These are phyloP conservation scores for Komagataella pseudopastoris DNA, from an alignment of 805 yeast species.

Conservation along the genomic window DNA sequence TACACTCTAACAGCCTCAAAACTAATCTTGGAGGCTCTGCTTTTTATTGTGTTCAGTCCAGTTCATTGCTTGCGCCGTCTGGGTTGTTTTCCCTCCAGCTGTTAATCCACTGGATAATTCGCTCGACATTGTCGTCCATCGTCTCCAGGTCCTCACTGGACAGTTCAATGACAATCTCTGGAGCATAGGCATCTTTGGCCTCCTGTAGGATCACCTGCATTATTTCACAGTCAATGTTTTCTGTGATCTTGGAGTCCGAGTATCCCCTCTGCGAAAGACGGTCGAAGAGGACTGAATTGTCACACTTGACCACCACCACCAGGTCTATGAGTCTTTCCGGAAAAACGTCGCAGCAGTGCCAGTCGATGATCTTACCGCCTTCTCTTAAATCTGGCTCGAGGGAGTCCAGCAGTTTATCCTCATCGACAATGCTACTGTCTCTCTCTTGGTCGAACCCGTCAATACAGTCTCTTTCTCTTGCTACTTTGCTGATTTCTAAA, in stretches of 20 bases:
- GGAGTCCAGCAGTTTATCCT: conserved; percentile 72
- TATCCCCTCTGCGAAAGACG: conserved; percentile 69
- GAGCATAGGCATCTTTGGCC: conserved; percentile 71
- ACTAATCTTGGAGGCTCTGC: background rate
- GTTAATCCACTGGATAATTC: conserved; percentile 63
- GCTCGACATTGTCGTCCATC: conserved; percentile 68
- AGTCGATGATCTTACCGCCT: conserved; percentile 88
- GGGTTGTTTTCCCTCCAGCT: conserved; percentile 60
- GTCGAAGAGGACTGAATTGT: conserved; percentile 58
- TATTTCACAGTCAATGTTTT: conserved; percentile 91
- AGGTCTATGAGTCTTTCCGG: conserved; percentile 89
- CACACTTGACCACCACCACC: conserved; percentile 78
- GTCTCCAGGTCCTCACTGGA: conserved; percentile 60
- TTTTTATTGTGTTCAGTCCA: conserved; percentile 6
- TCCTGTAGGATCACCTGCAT: conserved; percentile 87
- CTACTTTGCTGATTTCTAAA: conserved; percentile 67
- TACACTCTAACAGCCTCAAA: background rate
- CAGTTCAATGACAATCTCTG: conserved; percentile 73
- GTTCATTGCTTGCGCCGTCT: conserved; percentile 45
- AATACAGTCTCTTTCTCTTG: conserved; percentile 61
- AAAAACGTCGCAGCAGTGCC: conserved; percentile 96
- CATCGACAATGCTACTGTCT: conserved; percentile 84
- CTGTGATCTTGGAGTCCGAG: conserved; percentile 70
- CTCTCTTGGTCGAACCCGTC: conserved; percentile 80
- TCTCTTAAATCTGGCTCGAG: conserved; percentile 63